Evolutionary conservation across 805 yeast genomes (phyloP).

Genomic region (Saccharomycopsis lassenensis): DNA sequence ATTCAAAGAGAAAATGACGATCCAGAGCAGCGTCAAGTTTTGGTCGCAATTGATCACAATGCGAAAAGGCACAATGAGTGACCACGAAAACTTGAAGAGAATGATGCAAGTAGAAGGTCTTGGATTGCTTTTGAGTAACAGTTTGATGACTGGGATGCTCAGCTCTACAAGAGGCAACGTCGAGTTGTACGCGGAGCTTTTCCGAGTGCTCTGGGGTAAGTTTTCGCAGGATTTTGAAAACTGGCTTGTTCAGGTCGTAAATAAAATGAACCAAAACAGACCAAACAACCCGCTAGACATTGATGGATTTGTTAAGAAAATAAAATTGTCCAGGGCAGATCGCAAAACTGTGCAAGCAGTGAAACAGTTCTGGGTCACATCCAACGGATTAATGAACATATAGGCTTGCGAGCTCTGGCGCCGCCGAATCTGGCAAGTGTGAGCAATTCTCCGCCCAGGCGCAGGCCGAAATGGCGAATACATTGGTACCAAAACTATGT

Average conservation of each 20-base stretch:
- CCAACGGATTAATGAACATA: constrained; percentile 29
- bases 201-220: constrained; percentile 39
- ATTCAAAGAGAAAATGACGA: constrained; percentile 39
- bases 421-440: too few relatives aligned
- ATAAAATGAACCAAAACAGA: constrained; percentile 23
- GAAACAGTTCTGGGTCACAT: constrained; percentile 30
- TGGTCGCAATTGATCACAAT: constrained; percentile 39
- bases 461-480: too few relatives aligned
- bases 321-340: constrained; percentile 32
- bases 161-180: constrained; percentile 47
- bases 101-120: constrained; percentile 22
- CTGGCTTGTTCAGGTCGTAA: constrained; percentile 34
- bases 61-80: constrained; percentile 34
- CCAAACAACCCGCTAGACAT: constrained; percentile 8
- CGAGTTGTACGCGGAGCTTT: constrained; percentile 43
- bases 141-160: constrained; percentile 34
- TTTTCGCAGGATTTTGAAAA: constrained; percentile 36
- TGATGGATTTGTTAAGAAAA: constrained; percentile 24
- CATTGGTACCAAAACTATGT: too few relatives aligned
- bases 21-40: constrained; percentile 40
- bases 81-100: constrained; percentile 27
- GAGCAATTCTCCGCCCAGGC: too few relatives aligned
- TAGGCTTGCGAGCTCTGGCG: too few relatives aligned
- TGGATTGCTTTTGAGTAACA: constrained; percentile 25
- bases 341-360: constrained; percentile 30